phyloP scores from a whole-genome alignment of 2,329 filamentous ascomycete species.

The Moelleriella libera region DNA sequence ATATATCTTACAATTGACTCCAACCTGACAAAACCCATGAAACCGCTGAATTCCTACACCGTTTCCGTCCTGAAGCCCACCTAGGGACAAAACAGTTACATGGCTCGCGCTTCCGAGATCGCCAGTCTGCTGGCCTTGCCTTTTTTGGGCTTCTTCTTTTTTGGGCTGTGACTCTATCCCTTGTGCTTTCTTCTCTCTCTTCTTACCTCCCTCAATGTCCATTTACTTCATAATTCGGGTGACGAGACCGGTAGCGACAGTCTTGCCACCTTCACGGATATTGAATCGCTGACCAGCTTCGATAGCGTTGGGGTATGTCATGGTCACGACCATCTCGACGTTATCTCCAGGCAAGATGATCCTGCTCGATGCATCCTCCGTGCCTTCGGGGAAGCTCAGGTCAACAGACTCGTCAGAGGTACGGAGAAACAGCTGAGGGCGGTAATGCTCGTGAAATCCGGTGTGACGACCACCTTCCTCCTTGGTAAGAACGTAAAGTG shows the following conservation, averaged over 20 bases:
- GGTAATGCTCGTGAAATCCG: conserved; percentile 91
- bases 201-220: neutral
- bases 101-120: no score
- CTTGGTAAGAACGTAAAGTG: conserved; percentile 94
- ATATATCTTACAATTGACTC: conserved; percentile 3
- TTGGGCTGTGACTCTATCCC: no score
- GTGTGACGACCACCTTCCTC: conserved; percentile 97
- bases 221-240: conserved; percentile 51
- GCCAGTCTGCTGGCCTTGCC: no score
- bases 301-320: conserved; percentile 73
- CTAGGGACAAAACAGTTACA: no score
- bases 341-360: conserved; percentile 98
- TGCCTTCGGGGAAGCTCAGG: conserved; percentile 77
- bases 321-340: conserved; percentile 85
- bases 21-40: neutral
- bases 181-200: neutral
- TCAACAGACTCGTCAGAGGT: conserved; percentile 72
- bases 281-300: conserved; percentile 95
- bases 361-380: conserved; percentile 55
- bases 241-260: conserved; percentile 70
- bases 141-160: no score
- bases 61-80: no score
- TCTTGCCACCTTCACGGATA: conserved; percentile 90
- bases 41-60: no score
- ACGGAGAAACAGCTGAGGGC: conserved; percentile 89